phyloP scores from a whole-genome alignment of 2,329 filamentous ascomycete species.

The Arthrobotrys sphaeroides region DNA sequence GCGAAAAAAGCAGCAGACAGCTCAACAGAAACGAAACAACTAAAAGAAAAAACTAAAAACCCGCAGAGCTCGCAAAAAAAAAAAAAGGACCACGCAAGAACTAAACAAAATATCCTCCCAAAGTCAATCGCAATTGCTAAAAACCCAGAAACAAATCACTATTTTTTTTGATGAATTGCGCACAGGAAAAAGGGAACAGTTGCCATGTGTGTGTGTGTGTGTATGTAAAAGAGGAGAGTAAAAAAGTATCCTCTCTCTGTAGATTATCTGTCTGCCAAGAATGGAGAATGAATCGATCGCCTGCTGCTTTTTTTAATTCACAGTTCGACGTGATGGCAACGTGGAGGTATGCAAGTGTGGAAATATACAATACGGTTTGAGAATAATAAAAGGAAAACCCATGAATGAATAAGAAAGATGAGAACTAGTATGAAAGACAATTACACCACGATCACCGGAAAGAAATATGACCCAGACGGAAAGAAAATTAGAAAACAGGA shows the following conservation, averaged over 20 bases:
- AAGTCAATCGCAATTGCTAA: constrained; percentile 9
- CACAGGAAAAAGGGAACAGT: not conserved
- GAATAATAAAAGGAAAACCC: constrained; percentile 7
- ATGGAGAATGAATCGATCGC: constrained; percentile 25
- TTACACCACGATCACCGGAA: constrained; percentile 31
- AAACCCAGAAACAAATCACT: constrained; percentile 1
- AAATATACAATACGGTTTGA: constrained; percentile 46
- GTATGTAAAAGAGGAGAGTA: constrained; percentile 27
- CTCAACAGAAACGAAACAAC: not conserved
- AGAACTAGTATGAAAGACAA: constrained; percentile 21
- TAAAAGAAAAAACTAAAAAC: constrained; percentile 9
- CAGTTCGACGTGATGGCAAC: constrained; percentile 23
- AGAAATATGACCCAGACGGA: constrained; percentile 22
- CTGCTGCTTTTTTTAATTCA: constrained; percentile 16
- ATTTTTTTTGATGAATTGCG: not conserved
- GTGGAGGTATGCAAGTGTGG: constrained; percentile 27
- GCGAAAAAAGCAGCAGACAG: not conserved
- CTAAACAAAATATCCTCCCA: constrained; percentile 42
- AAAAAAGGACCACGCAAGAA: not conserved
- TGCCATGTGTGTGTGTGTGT: constrained; percentile 1
- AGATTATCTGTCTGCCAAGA: constrained; percentile 37
- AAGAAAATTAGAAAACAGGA: constrained; percentile 40
- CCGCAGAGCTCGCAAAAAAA: constrained; percentile 17
- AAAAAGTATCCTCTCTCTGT: constrained; percentile 5
- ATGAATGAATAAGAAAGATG: constrained; percentile 25